Conservation (phyloP, 2,329 filamentous ascomycete genomes). For the Diatrype stigma region DNA sequence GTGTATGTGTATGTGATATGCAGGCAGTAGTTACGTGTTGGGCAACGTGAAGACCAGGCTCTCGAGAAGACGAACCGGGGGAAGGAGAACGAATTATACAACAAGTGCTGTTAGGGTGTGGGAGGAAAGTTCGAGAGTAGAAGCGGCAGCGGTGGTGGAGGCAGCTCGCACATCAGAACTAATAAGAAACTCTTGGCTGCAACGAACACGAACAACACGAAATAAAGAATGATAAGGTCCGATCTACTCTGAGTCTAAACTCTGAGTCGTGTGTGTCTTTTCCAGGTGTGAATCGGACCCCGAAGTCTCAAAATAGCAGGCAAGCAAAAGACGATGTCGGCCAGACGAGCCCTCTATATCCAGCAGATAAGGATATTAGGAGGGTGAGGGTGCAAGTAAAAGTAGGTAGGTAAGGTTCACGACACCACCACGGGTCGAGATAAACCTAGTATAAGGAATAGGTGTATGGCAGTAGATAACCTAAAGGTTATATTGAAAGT, state of each 20-base stretch:
- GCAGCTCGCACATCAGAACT: slow-evolving; percentile 15
- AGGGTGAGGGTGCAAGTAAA: too few species aligned
- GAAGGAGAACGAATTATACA: not conserved
- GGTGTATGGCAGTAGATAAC: not conserved
- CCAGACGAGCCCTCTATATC: too few species aligned
- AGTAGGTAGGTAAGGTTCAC: not conserved
- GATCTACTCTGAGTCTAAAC: not conserved
- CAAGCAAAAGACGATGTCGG: not conserved
- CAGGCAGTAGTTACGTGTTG: not conserved
- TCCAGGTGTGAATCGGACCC: not conserved
- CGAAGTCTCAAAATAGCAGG: not conserved
- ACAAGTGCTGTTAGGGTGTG: too few species aligned
- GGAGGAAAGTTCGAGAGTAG: too few species aligned
- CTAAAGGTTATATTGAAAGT: not conserved
- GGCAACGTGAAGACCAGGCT: not conserved
- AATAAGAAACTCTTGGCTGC: not conserved
- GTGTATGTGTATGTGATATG: not conserved
- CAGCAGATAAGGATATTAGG: too few species aligned
- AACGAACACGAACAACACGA: not conserved
- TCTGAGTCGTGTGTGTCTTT: too few species aligned
- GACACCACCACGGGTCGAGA: not conserved
- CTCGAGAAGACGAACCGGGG: too few species aligned
- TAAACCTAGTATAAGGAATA: not conserved
- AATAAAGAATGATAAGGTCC: not conserved
- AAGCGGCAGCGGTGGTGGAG: too few species aligned